Evolutionary conservation across 345 rosid species (phyloP), one percentile per base, ranked within the genome.

Genomic region (Citropsis articulata): DNA sequence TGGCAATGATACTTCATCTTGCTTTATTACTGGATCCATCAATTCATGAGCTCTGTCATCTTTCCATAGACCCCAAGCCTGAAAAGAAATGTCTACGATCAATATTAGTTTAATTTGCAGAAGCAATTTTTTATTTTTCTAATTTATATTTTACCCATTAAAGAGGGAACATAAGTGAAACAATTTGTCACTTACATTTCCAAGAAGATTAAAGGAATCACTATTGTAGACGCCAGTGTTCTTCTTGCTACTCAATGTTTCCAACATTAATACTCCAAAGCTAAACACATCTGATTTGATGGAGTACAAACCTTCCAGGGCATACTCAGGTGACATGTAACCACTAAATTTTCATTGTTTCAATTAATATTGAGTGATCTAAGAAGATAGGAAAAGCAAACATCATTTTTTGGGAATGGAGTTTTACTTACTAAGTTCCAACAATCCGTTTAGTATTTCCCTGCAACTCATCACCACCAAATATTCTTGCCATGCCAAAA

Each of bases 401-500:
- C 21, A 50, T 16, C 21, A 50, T 50, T 18, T 70, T 70, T 4
- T 35, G 19, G 27, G 1, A 24, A 33, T 72, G 31, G 48, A 56
- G 38, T 5, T 71, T 24, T 16, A 84, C 89, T 86, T 84, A 89
- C 89, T 79, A 81, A 45, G 89, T 87, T 27, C 88, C 90, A 19
- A 84, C 86, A 33, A 86, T 77, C 50, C 83, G 69, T 22, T 75
- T 83, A 5, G 89, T 89, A 66, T 81, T 88, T 48, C 82, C 91
- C 81, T 63, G 76, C 25, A 69, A 84, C 64, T 84, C 84, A 42
- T 88, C 75, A 0, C 80, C 89, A 24, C 84, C 87, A 73, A 88
- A 85, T 56, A 90, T 90, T 81, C 84, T 80, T 25, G 89, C 90
- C 84, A 88, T 31, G 13, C 90, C 93, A 78, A 87, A 90, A 69